Base-by-base conservation (phyloP, 2,329 filamentous ascomycete genomes). In the Pleomassaria siparia region DNA sequence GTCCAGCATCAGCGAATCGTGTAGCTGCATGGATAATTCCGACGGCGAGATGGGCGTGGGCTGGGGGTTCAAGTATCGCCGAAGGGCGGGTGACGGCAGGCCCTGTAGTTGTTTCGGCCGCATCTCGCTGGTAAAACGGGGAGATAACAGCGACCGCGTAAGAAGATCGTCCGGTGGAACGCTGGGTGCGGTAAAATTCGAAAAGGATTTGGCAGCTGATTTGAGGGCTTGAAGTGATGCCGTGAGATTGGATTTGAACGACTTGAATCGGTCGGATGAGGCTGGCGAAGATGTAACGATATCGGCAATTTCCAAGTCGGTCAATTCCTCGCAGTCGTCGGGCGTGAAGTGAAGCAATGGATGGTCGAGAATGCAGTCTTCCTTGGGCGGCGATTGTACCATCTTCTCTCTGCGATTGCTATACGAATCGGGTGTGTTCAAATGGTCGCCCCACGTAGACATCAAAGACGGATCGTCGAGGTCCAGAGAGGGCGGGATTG, bases 161-260 rank as follows among this genome's bases (percentile, higher is more conserved):
- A 85, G 76, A 47, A 82, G 79, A 52, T 84, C 80, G 51, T 85
- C 81, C 1, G 80, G 76, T 42, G 79, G 80, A 22, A 80, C 71
- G 13, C 72, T 71, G 29, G 70, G 71, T 18, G 78, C 76, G 13
- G 79, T 76, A 54, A 84, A 80, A 43, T 81, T 81, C 6, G 82
- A 83, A 35, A 86, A 80, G 0, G 80, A 81, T 47, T 79, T 81
- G 10, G 82, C 82, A 0, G 81, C 81, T 6, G 80, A 80, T 66
- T 81, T 84, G 42, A 86, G 75, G 3, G 80, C 81, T 50, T 82
- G 79, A 16, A 86, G 65, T 0, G 83, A 85, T 2, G 81, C 80
- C 0, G 82, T 85, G 35, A 86, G 71, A 50, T 85, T 85, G 0
- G 83, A 86, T 51, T 81, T 84, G 70, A 85, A 81, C 1, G 76